Base-by-base conservation (phyloP, 2,329 filamentous ascomycete genomes). In the Alternaria solani region DNA sequence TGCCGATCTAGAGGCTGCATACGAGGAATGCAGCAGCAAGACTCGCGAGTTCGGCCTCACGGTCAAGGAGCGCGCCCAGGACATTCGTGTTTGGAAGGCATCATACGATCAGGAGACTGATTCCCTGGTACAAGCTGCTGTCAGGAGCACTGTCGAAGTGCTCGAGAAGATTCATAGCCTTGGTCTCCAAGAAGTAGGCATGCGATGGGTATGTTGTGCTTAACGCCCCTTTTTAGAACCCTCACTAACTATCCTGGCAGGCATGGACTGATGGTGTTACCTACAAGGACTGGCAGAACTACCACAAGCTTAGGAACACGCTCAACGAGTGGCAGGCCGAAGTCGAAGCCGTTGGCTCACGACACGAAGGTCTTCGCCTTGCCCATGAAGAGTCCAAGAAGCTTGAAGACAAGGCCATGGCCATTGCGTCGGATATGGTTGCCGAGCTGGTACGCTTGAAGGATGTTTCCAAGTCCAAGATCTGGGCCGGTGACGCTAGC, bases 241-340 rank as follows among this genome's bases (percentile, higher is more conserved):
- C 8, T 20, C 32, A 41, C 57, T 60, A 48, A 60, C 47, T n/a
- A 20, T 20, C 9, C 34, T 23, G n/a, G 7, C 36, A 60, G 57
- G 93, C 94, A 12, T 96, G 92, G 90, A 95, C 93, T 81, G 93
- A 98, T 59, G 93, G 93, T 32, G 87, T 99, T 62, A 96, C 94
- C 1, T 97, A 99, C 84, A 94, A 96, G 78, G 93, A 99, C 77
- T 99, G 95, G 95, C 88, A 90, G 61, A 95, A 94, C 77, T 99
- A 97, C 75, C 93, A 98, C 77, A 88, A 91, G 61, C 84, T 99
- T 59, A 96, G 92, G 81, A 87, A 86, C 55, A 90, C 91, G 12
- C 91, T 97, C 53, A 89, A 90, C 48, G 88, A 92, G 71, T 97
- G 94, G 93, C 90, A 92, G 56, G 84, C 87, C 36, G 92, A 96